Conservation (phyloP, 2,329 filamentous ascomycete species). For the Ilyonectria destructans region DNA sequence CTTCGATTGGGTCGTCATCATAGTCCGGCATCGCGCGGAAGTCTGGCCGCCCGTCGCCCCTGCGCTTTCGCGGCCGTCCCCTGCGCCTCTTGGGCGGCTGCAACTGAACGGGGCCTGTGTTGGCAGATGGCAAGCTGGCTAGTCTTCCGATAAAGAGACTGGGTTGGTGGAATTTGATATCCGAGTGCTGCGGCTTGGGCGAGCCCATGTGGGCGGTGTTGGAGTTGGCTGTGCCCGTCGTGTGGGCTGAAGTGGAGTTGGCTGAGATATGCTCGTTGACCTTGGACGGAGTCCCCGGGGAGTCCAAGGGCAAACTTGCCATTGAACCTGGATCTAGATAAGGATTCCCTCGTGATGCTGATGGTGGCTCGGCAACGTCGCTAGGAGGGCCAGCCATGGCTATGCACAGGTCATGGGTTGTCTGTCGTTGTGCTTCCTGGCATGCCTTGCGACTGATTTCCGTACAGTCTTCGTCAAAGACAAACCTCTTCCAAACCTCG, state of each 20-base stretch:
- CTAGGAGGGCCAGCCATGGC: slow-evolving; percentile 28
- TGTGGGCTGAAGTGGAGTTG: slow-evolving; percentile 27
- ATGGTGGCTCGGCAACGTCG: slow-evolving; percentile 41
- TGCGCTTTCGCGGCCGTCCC: slow-evolving; percentile 36
- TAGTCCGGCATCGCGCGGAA: slow-evolving; percentile 54
- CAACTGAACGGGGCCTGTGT: slow-evolving; percentile 15
- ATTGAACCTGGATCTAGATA: slow-evolving; percentile 7
- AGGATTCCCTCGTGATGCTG: slow-evolving; percentile 31
- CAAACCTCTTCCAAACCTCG: slow-evolving; percentile 51
- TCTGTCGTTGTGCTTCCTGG: slow-evolving; percentile 43
- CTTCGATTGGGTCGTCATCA: slow-evolving; percentile 55
- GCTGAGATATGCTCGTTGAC: slow-evolving; percentile 14
- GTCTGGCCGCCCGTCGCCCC: slow-evolving; percentile 51
- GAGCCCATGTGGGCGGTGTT: slow-evolving; percentile 35
- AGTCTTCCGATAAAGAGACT: slow-evolving; percentile 54
- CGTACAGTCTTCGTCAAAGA: slow-evolving; percentile 44
- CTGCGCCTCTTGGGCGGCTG: slow-evolving; percentile 30
- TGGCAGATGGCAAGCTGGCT: slow-evolving; percentile 29
- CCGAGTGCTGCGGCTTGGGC: slow-evolving; percentile 37
- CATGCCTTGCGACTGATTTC: slow-evolving; percentile 42
- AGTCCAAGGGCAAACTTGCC: slow-evolving; percentile 8
- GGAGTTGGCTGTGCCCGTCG: slow-evolving; percentile 28
- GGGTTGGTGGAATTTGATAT: slow-evolving; percentile 52
- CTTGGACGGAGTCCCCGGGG: not conserved
- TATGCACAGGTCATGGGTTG: slow-evolving; percentile 32